Base-by-base conservation (phyloP, 371 early-diverging fungal species). In the Mortierella sp. region DNA sequence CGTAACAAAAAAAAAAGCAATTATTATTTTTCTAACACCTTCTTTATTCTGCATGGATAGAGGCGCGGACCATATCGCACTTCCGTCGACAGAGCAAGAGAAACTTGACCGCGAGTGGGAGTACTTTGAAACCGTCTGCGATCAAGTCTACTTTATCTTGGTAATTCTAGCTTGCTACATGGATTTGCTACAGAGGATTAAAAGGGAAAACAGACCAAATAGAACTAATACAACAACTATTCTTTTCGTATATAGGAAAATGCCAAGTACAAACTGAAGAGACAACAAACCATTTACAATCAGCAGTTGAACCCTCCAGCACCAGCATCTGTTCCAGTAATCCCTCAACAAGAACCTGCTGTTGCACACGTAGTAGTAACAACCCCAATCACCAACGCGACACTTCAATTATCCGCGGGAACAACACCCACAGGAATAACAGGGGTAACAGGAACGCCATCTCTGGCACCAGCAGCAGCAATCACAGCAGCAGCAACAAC, bases 81-180 rank as follows among this genome's bases (percentile, higher is more conserved):
- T 81, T 21, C 85, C 85, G 1, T 85, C 85, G 21, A 79, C 82
- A 24, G 82, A 85, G 24, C 85, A 85, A 38, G 85, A 85, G 42
- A 85, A 85, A 34, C 77, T 85, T 50, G 85, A 85, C 55, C 82
- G 81, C 28, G 85, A 85, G 42, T 85, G 85, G 85, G 85, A 85
- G 68, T 85, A 85, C 74, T 85, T 85, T 82, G 85, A 85, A 63
- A 85, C 85, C 13, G 85, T 85, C 54, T 85, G 85, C 75, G 85
- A 85, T 42, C 85, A 85, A 79, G 79, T 85, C 1, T 85, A 70
- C 52, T 85, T 85, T 48, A 85, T 85, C 14, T 68, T 85, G 68
- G 85, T 82, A 80, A 71, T 42, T 50, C 13, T 2, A 44, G 42
- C 16, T 9, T 21, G 6, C 60, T 9, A 28, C 8, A 28, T 13